phyloP scores from a whole-genome alignment of 108 stramenopile species.

The Cyclotella sp. region DNA sequence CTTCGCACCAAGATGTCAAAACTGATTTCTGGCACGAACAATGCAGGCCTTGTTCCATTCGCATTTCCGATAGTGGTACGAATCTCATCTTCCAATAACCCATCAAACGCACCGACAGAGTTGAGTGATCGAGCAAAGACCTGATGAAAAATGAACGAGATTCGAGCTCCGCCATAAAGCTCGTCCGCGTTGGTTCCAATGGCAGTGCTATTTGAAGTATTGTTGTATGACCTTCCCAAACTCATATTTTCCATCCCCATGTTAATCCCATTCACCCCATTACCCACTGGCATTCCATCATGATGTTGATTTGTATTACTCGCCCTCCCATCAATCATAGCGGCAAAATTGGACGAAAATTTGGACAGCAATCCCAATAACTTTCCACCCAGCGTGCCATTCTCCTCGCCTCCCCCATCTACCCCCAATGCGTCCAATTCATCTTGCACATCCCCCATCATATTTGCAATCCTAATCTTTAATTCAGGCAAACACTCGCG shows the following conservation, averaged over 20 bases:
- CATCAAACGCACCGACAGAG: slow-evolving; percentile 94
- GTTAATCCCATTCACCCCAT: slow-evolving; percentile 29
- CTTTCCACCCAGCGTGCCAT: slow-evolving; percentile 70
- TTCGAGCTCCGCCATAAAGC: slow-evolving; percentile 97
- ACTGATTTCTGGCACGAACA: slow-evolving; percentile 97
- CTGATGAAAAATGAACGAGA: slow-evolving; percentile 94
- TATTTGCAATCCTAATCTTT: slow-evolving; percentile 87
- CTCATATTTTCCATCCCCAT: slow-evolving; percentile 45
- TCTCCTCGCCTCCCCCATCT: slow-evolving; percentile 30
- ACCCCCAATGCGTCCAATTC: slow-evolving; percentile 90
- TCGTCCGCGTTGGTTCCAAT: slow-evolving; percentile 69
- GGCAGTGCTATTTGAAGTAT: slow-evolving; percentile 15
- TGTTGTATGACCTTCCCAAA: slow-evolving; percentile 24
- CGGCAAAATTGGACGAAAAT: slow-evolving; percentile 90
- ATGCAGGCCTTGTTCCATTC: slow-evolving; percentile 91
- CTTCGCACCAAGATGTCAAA: slow-evolving; percentile 95
- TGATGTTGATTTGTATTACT: slow-evolving; percentile 54
- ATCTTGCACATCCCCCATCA: slow-evolving; percentile 88
- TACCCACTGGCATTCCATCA: slow-evolving; percentile 48
- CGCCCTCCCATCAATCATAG: slow-evolving; percentile 90
- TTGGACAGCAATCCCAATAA: slow-evolving; percentile 90
- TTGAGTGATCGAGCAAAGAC: slow-evolving; percentile 89
- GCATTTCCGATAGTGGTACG: slow-evolving; percentile 97
- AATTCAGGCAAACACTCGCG: slow-evolving; percentile 96
- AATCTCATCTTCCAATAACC: slow-evolving; percentile 94